A percentile compares a stretch with the other conserved stretches of the same genome.
Conservation (phyloP, 78 protist genomes). For the Creolimax fragrantissima region DNA sequence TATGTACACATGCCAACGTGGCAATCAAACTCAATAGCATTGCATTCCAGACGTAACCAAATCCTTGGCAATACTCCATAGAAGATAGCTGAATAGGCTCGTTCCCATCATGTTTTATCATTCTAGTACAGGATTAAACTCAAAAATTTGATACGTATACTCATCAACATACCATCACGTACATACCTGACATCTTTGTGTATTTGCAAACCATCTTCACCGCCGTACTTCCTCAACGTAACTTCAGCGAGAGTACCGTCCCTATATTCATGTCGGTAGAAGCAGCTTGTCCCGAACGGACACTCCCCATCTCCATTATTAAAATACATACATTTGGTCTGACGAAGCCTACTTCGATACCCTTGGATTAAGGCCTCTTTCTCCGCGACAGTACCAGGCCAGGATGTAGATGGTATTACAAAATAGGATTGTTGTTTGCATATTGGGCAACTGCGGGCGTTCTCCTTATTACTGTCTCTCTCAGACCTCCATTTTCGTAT, state of each 20-base stretch:
- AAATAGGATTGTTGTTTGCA: not conserved
- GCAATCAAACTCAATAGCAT: no score
- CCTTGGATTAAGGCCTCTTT: not conserved
- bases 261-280: not conserved
- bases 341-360: not conserved
- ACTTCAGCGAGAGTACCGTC: constrained; percentile 7
- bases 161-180: not conserved
- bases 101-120: no score
- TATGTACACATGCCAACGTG: no score
- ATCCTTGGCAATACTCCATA: no score
- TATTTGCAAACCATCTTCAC: not conserved
- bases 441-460: not conserved
- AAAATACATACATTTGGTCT: constrained; percentile 2
- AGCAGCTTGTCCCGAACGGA: constrained; percentile 18
- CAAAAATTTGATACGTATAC: no score
- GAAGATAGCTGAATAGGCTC: no score
- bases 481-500: constrained; percentile 8
- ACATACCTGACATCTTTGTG: not conserved
- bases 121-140: no score
- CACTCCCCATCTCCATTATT: not conserved
- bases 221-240: not conserved
- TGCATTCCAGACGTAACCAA: no score
- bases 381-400: not conserved
- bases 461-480: not conserved
- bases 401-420: not conserved